phyloP scores from a whole-genome alignment of 108 stramenopile species.

The Fragilariopsis cylindrus region DNA sequence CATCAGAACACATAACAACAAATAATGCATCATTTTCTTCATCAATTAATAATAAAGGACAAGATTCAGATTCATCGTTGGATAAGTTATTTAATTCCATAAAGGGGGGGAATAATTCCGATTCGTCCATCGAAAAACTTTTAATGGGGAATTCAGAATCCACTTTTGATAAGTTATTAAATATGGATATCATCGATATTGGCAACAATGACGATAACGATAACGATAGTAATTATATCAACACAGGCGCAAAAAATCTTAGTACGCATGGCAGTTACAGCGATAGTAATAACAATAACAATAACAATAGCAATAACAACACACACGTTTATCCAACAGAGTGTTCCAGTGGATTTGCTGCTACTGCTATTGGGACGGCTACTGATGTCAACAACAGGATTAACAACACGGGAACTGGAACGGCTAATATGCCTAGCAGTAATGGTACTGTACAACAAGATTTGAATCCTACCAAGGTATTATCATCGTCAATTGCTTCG shows the following conservation, averaged over 20 bases:
- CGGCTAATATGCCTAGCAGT: background rate
- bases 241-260: background rate
- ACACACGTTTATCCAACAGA: too few relatives aligned
- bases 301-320: too few relatives aligned
- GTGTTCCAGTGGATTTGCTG: too few relatives aligned
- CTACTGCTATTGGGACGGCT: too few relatives aligned
- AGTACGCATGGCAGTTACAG: constrained; percentile 4
- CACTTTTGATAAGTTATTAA: background rate
- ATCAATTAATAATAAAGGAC: background rate
- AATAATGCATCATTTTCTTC: background rate
- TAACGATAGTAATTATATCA: background rate
- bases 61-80: background rate
- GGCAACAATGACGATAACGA: background rate
- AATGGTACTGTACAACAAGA: constrained; percentile 3
- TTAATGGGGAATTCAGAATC: background rate
- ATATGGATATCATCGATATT: constrained; percentile 20
- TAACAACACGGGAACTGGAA: background rate
- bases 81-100: background rate
- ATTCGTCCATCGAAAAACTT: constrained; percentile 10
- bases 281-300: background rate
- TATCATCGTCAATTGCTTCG: constrained; percentile 2
- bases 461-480: background rate
- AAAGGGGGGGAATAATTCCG: background rate
- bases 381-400: background rate
- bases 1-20: background rate